These are phyloP conservation scores for Dryas alaskensis DNA, from an alignment of 306 rosid genomes.

Conservation along the genomic window DNA sequence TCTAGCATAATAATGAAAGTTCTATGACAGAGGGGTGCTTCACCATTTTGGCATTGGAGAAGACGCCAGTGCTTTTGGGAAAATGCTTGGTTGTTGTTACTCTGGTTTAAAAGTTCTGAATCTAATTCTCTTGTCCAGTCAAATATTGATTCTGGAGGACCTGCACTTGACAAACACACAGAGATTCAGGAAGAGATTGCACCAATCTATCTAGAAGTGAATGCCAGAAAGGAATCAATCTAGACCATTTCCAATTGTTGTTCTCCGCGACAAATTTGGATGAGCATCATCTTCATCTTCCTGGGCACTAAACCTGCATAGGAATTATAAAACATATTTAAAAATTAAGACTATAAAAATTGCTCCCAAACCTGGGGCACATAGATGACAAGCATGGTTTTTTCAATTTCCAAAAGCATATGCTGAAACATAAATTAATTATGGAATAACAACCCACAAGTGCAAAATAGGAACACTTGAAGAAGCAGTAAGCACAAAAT, in stretches of 20 bases:
- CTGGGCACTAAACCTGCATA: conserved; percentile 80
- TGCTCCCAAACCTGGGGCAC: background rate
- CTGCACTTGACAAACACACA: conserved; percentile 41
- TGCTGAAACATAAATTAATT: background rate
- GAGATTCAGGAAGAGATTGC: conserved; percentile 18
- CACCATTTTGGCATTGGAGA: conserved; percentile 90
- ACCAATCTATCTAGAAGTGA: conserved; percentile 22
- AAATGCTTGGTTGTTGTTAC: conserved; percentile 79
- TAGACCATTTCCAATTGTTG: conserved; percentile 92
- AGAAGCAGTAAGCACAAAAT: background rate
- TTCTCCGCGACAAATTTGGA: conserved; percentile 72
- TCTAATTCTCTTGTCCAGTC: conserved; percentile 92
- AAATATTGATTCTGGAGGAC: conserved; percentile 81
- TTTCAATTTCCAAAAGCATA: background rate
- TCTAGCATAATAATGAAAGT: conserved; percentile 24
- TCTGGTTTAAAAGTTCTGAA: conserved; percentile 78
- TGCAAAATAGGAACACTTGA: background rate
- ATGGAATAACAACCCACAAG: background rate
- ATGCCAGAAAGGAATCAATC: conserved; percentile 29
- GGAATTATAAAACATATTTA: background rate
- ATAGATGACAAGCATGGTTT: conserved; percentile 1
- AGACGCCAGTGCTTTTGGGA: conserved; percentile 98
- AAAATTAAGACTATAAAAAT: background rate
- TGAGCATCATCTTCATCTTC: conserved; percentile 92
- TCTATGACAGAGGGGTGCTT: conserved; percentile 10